phyloP scores from a whole-genome alignment of 371 early-diverging fungal species.

The Nosema muscidifuracis region DNA sequence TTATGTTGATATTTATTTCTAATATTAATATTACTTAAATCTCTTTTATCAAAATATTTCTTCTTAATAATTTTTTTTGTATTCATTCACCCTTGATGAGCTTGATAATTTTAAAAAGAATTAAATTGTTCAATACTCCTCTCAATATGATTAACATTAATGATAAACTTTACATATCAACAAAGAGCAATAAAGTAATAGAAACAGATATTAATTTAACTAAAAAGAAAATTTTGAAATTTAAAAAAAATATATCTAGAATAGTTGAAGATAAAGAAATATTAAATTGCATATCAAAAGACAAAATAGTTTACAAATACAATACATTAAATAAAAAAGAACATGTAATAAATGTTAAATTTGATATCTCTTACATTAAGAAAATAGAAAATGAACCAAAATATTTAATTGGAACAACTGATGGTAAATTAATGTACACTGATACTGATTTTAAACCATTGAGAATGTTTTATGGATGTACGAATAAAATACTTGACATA shows the following conservation, averaged over 20 bases:
- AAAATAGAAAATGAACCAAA: background rate
- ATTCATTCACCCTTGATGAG: background rate
- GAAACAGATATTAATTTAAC: background rate
- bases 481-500: background rate
- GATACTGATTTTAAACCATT: background rate
- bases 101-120: background rate
- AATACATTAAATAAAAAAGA: background rate
- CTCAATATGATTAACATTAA: background rate
- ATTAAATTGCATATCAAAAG: background rate
- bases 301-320: background rate
- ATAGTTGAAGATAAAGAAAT: background rate
- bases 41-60: too few species aligned
- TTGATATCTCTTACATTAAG: background rate
- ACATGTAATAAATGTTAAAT: background rate
- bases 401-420: background rate
- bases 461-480: background rate
- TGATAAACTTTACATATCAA: background rate
- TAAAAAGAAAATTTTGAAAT: background rate
- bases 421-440: background rate
- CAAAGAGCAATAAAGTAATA: background rate
- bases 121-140: background rate
- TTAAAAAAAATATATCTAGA: background rate
- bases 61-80: too few species aligned
- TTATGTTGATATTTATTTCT: too few species aligned
- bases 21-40: too few species aligned